A percentile compares a stretch with the other conserved stretches of the same genome.
phyloP scores from a whole-genome alignment of 495 filamentous ascomycete genomes.

The Penicillium cataractarum region DNA sequence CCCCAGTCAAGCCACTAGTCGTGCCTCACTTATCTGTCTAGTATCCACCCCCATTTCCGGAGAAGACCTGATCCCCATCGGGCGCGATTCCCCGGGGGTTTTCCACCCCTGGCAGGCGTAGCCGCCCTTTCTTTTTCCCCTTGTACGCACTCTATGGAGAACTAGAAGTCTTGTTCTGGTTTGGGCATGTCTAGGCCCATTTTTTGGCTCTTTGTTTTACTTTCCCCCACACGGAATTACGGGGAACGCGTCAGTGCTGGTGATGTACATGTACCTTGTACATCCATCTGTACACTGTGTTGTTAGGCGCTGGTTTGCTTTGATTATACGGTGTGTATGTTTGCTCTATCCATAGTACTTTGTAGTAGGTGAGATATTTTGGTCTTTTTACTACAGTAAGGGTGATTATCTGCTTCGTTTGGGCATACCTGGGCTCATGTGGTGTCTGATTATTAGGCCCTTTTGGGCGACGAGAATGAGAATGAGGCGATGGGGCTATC shows the following conservation, averaged over 20 bases:
- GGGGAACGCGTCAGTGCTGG: not conserved
- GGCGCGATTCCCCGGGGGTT: constrained; percentile 8
- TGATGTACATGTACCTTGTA: not conserved
- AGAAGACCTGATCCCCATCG: constrained; percentile 14
- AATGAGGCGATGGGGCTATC: constrained; percentile 21
- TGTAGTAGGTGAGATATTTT: not conserved
- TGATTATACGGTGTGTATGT: not conserved
- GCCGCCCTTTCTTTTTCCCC: constrained; percentile 12
- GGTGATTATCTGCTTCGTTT: constrained; percentile 15
- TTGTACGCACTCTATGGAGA: no score
- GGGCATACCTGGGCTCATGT: not conserved
- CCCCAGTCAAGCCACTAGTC: not conserved
- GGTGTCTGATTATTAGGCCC: constrained; percentile 8
- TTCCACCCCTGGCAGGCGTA: constrained; percentile 11
- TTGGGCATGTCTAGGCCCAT: not conserved
- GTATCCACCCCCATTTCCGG: constrained; percentile 6
- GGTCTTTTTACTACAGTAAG: not conserved
- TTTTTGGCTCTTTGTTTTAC: not conserved
- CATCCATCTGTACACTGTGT: not conserved
- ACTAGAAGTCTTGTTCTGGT: no score
- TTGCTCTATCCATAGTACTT: not conserved
- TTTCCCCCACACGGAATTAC: not conserved
- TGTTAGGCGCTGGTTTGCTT: not conserved
- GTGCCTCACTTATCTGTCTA: not conserved
- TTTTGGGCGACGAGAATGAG: constrained; percentile 23